These are phyloP conservation scores for Saccharomycopsis olivae DNA, from an alignment of 805 yeast species.

Conservation along the genomic window DNA sequence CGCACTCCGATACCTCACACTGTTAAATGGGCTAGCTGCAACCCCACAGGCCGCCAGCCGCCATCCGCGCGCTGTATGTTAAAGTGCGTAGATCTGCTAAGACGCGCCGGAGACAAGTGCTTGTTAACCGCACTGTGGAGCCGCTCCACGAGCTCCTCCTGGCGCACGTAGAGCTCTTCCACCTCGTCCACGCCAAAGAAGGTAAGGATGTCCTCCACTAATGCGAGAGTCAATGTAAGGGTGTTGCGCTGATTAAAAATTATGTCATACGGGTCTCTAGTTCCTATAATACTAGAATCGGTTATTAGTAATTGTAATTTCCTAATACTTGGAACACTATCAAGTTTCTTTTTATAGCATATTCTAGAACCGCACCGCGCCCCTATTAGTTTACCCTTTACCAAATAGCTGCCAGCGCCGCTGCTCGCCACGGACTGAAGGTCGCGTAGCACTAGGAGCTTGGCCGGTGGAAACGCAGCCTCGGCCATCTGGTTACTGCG, in stretches of 20 bases:
- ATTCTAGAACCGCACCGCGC: no score
- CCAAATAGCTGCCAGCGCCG: neutral
- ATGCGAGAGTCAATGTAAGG: neutral
- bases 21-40: neutral
- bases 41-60: neutral
- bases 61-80: neutral
- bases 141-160: slow-evolving; percentile 1
- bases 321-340: slow-evolving; percentile 5
- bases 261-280: neutral
- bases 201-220: slow-evolving; percentile 1
- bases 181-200: slow-evolving; percentile 8
- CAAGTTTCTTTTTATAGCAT: no score
- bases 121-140: neutral
- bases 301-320: neutral
- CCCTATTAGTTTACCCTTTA: neutral
- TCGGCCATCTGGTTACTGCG: no score
- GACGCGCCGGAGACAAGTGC: neutral
- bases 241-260: neutral
- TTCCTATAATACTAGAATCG: neutral
- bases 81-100: neutral
- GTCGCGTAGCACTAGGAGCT: no score
- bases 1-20: slow-evolving; percentile 1
- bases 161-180: slow-evolving; percentile 12
- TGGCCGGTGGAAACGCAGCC: no score
- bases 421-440: no score